Conservation (phyloP, 2,329 filamentous ascomycete genomes). For the Alternaria gansuensis region DNA sequence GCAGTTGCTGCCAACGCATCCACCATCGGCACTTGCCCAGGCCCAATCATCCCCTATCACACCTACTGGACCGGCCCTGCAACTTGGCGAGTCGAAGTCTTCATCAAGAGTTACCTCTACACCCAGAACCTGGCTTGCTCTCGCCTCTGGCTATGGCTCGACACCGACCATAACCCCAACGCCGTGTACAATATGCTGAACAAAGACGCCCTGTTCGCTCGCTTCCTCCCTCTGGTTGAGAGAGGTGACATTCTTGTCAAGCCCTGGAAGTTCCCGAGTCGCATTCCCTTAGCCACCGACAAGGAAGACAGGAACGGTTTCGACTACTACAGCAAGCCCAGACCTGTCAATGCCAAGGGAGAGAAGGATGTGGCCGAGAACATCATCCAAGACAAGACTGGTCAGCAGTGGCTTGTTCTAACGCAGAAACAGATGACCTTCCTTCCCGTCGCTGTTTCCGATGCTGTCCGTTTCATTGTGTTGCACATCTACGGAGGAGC, state of each 20-base stretch:
- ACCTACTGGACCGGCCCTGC: constrained; percentile 67
- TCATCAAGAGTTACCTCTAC: constrained; percentile 66
- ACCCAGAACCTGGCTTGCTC: constrained; percentile 66
- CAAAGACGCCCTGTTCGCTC: constrained; percentile 62
- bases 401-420: constrained; percentile 63
- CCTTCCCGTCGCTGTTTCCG: constrained; percentile 65
- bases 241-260: constrained; percentile 63
- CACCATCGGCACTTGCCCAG: constrained; percentile 61
- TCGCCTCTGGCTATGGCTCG: constrained; percentile 64
- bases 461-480: constrained; percentile 65
- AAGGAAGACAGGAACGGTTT: constrained; percentile 60
- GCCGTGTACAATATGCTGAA: constrained; percentile 63
- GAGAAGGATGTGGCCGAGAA: constrained; percentile 61
- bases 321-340: constrained; percentile 60
- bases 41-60: constrained; percentile 65
- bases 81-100: constrained; percentile 65
- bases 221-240: constrained; percentile 63
- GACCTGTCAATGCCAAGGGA: constrained; percentile 55
- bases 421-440: constrained; percentile 66
- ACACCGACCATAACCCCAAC: constrained; percentile 61
- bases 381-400: constrained; percentile 59
- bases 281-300: constrained; percentile 62
- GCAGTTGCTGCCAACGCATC: constrained; percentile 51
- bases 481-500: constrained; percentile 63
- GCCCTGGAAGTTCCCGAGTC: constrained; percentile 63